These are phyloP conservation scores for Moesziomyces aphidis DNA, from an alignment of 1,284 basidiomycete species.

Conservation along the genomic window DNA sequence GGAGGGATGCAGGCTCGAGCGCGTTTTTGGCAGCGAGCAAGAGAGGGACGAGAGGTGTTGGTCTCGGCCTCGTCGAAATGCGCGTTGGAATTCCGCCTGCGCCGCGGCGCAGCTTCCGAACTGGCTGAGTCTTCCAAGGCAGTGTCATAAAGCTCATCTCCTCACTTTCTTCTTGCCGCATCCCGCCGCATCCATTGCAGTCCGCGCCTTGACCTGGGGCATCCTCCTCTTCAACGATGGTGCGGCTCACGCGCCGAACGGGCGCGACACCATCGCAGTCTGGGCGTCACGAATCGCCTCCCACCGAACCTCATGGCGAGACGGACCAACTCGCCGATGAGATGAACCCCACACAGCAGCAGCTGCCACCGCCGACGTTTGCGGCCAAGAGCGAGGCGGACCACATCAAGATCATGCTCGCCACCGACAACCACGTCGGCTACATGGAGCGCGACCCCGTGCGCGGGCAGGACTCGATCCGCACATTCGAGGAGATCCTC, in stretches of 20 bases:
- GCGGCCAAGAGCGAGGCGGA: constrained; percentile 27
- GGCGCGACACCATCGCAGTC: constrained; percentile 17
- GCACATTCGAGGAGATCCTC: constrained; percentile 93
- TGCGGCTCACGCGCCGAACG: constrained; percentile 30
- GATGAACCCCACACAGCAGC: constrained; percentile 1
- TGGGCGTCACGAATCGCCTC: background rate
- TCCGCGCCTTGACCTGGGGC: background rate
- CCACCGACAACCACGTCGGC: constrained; percentile 75
- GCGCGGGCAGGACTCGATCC: constrained; percentile 92
- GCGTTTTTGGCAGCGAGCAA: background rate
- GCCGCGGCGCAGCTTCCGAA: no score
- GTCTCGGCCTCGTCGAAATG: background rate
- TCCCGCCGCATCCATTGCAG: no score
- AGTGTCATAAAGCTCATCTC: no score
- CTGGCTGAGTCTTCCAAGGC: no score
- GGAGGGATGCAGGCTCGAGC: background rate
- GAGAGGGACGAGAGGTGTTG: background rate
- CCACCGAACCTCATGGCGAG: constrained; percentile 6
- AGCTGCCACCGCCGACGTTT: constrained; percentile 30
- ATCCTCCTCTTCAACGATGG: constrained; percentile 9
- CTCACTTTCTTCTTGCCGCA: no score
- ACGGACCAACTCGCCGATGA: constrained; percentile 14
- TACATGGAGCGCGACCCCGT: constrained; percentile 95
- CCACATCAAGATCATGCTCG: constrained; percentile 61
- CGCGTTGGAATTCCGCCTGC: background rate